These are phyloP conservation scores for Escallonia herrerae DNA, from an alignment of 129 eudicot species.

Conservation along the genomic window DNA sequence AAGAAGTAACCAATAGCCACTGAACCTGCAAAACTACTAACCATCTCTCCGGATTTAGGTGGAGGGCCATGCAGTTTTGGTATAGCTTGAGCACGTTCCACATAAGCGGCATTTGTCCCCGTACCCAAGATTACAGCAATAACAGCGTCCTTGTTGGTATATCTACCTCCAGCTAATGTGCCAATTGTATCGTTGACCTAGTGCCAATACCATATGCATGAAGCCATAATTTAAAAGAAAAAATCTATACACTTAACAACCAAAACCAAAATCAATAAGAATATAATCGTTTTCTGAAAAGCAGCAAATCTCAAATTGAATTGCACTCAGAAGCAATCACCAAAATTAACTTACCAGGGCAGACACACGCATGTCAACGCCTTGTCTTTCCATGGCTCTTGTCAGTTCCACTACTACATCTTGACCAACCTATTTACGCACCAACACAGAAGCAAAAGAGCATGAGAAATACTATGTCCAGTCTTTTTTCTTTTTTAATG, in stretches of 20 bases:
- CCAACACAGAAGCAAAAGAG: background rate
- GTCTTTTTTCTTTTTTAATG: background rate
- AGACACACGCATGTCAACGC: slow-evolving; percentile 65
- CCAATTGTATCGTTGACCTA: slow-evolving; percentile 96
- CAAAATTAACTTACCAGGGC: slow-evolving; percentile 53
- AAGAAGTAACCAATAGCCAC: background rate
- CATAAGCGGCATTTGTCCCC: slow-evolving; percentile 91
- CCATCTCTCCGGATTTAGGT: slow-evolving; percentile 92
- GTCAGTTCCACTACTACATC: slow-evolving; percentile 54
- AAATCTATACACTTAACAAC: background rate
- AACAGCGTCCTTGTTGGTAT: slow-evolving; percentile 44
- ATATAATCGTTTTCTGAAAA: background rate
- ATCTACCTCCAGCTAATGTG: slow-evolving; percentile 90
- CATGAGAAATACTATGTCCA: background rate
- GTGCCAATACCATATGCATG: background rate
- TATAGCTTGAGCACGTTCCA: slow-evolving; percentile 80
- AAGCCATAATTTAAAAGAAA: background rate
- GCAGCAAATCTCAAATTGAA: background rate
- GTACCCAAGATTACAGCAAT: slow-evolving; percentile 92
- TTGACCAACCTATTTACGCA: slow-evolving; percentile 29
- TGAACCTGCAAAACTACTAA: slow-evolving; percentile 10
- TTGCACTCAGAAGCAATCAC: slow-evolving; percentile 9
- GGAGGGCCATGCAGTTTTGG: slow-evolving; percentile 87
- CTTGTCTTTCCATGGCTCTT: slow-evolving; percentile 61
- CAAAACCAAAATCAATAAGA: background rate